Evolutionary conservation across 2,329 filamentous ascomycete species (phyloP), one percentile per base, ranked within the genome.

Genomic region (Ophiostoma himal-ulmi): DNA sequence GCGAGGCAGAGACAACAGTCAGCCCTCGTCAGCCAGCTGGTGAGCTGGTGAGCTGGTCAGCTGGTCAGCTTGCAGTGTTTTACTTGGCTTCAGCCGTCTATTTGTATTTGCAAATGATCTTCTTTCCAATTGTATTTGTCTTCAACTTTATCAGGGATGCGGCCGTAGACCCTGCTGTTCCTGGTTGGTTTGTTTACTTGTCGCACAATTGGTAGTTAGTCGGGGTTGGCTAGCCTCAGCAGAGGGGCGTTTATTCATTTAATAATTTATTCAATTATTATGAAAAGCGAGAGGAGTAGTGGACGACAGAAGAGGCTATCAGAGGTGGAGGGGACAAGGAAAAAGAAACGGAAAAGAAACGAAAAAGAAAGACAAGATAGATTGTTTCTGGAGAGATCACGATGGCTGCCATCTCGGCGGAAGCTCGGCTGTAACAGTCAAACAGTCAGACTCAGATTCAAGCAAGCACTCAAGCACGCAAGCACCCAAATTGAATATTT

Each of bases 101-200:
- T 57, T 57, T 26, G n/a, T 26, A 57, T 57, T 26, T 57, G 52
- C 30, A 22, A 30, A 30, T 30, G 4, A 30, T 30, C 30, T 44
- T 44, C 14, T 13, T 44, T 17, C 1, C 39, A 44, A n/a, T n/a
- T 57, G n/a, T 26, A 22, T 26, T 57, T 44, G 14, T 44, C 5
- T 22, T 22, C 11, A 8, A 17, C 17, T 54, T 54, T 14, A 22
- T 30, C 30, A 30, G 30, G 30, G n/a, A 10, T 22, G 3, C 48
- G 48, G 48, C 48, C 48, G 48, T 54, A 54, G 13, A 48, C 44
- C 4, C 44, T 30, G 14, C 44, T 48, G 13, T 48, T 20, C 17
- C 17, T 48, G 44, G 11, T n/a, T 30, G 52, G 44, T 48, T 57
- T 57, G 52, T 57, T 57, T 57, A 57, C 52, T 57, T 57, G 52